Base-by-base conservation (phyloP, 1,139 yeast genomes). In the Diutina siamensis region DNA sequence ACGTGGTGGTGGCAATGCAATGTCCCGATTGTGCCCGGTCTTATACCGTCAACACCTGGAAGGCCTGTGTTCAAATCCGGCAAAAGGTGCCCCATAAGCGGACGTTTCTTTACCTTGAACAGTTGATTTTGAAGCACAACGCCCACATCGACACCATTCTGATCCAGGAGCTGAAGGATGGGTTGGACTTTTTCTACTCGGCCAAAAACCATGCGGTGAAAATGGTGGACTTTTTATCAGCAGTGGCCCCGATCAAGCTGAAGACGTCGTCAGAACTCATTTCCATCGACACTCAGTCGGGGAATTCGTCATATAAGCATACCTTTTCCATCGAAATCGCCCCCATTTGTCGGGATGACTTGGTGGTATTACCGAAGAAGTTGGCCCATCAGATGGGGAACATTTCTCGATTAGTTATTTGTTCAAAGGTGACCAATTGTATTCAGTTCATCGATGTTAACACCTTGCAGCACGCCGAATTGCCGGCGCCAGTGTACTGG, bases 1-100 rank as follows among this genome's bases (percentile, higher is more conserved):
- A 83, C 57, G 82, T 86, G 19, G 98, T 92, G 46, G 73, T 87
- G 52, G 96, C 97, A 33, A 87, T 88, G 82, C 99, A 92, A 69
- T 92, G 99, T 72, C 82, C 97, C 2, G 99, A 92, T 68, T 92
- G 99, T 79, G 97, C 97, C 46, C 87, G 87, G 63, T 83, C 95
- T 1, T 92, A 83, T 61, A 92, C 98, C 17, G 84, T 94, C 33
- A 87, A 94, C 61, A 92, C 97, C 17, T 92, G 99, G 99, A 81
- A 94, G 65, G 96, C 98, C 8, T 78, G 92, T 13, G 95, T 94
- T 36, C 99, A 94, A 68, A 83, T 94, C 55, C 84, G 98, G 70
- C 99, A 92, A 64, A 94, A 94, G 62, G 98, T 94, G 35, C 79
- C 89, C 17, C 98, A 92, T 64, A 92, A 92, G 68, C 81, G 97